Conservation (phyloP, 148 eudicot genomes). For the Linanthus parryae region DNA sequence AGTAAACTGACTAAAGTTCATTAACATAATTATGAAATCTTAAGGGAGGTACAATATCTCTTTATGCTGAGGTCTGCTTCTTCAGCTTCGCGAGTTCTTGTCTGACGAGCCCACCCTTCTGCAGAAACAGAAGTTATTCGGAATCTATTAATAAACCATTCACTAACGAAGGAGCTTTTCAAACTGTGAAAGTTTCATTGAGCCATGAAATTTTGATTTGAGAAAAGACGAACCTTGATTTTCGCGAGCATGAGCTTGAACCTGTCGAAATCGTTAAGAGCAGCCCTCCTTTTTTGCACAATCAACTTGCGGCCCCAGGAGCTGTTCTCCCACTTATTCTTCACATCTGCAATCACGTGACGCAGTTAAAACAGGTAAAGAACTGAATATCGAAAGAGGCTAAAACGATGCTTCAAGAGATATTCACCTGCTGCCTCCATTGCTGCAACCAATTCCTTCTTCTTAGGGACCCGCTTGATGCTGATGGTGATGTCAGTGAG, state of each 20-base stretch:
- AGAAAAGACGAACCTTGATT: slow-evolving; percentile 42
- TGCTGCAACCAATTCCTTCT: slow-evolving; percentile 64
- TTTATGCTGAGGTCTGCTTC: slow-evolving; percentile 30
- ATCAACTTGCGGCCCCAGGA: too few relatives aligned
- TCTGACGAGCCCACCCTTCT: slow-evolving; percentile 50
- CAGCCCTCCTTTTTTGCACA: slow-evolving; percentile 62
- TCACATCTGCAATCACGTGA: slow-evolving; percentile 32
- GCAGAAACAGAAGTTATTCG: slow-evolving; percentile 7
- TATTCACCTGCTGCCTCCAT: slow-evolving; percentile 73
- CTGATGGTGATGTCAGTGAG: slow-evolving; percentile 56
- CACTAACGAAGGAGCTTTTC: too few relatives aligned
- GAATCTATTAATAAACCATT: not conserved
- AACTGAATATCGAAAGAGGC: not conserved
- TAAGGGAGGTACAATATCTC: too few relatives aligned
- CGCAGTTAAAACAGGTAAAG: not conserved
- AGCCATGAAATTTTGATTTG: too few relatives aligned
- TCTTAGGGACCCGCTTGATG: slow-evolving; percentile 60
- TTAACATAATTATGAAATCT: too few relatives aligned
- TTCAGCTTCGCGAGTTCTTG: slow-evolving; percentile 49
- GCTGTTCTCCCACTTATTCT: slow-evolving; percentile 71
- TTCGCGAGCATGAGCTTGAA: slow-evolving; percentile 75
- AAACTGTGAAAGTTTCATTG: too few relatives aligned
- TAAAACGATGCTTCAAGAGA: not conserved
- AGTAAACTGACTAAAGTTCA: not conserved
- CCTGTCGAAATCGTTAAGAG: slow-evolving; percentile 60